Evolutionary conservation across 2,329 filamentous ascomycete species (phyloP), one percentile per base, ranked within the genome.

Genomic region (Chaetomiaceae sp.): DNA sequence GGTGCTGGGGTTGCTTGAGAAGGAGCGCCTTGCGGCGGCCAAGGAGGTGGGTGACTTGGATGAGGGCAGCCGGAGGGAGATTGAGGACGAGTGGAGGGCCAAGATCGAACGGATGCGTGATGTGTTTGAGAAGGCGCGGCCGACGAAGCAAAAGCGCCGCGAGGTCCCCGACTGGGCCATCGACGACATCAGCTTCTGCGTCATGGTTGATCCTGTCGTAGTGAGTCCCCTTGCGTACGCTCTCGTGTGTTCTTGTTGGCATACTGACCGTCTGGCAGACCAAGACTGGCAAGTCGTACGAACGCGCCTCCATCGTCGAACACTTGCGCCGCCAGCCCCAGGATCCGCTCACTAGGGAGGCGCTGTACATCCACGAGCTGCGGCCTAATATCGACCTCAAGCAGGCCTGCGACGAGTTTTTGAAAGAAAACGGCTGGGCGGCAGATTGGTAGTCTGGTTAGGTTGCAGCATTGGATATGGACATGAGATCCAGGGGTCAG

Each of bases 371-470:
- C 1, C 68, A 73, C 1, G 88, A 96, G 36, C 65, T 97, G 44
- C 74, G 89, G 34, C 84, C 88, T 0, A 97, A 97, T 62, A 73
- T 94, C 36, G 84, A 78, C 1, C 71, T 97, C 48, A 88, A 83
- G 63, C 78, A 86, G 43, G 91, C 88, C 0, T 94, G 88, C 60
- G 81, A 86, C 37, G 86, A 93, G 56, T 97, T 95, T 58, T 69
- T 96, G 48, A 76, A 86, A 22, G 72, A 86, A 56, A 96, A 95
- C 58, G 90, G 88, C 9, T 95, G 93, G 87, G 88, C 89, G 1
- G 89, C 86, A 32, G 90, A 96, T 63, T 97, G 86, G 84, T 95
- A 54, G 39, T n/a, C n/a, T n/a, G n/a, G n/a, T n/a, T n/a, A n/a
- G n/a, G n/a, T n/a, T n/a, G n/a, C n/a, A n/a, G n/a, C n/a, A n/a